phyloP scores from a whole-genome alignment of 441 rosid genomes.

The Viola pubescens region DNA sequence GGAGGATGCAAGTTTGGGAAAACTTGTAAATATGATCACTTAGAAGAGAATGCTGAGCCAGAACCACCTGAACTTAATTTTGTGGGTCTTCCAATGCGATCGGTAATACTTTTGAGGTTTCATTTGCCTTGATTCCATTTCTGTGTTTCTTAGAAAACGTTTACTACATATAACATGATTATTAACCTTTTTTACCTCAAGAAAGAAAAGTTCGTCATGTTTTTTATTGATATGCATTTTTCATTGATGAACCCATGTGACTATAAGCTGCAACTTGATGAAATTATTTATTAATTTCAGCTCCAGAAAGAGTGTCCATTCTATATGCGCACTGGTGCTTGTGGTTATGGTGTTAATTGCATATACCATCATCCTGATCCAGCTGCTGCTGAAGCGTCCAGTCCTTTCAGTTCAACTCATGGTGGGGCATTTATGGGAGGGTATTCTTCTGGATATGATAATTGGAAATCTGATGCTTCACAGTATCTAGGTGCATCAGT shows the following conservation, averaged over 20 bases:
- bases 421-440: conserved; percentile 21
- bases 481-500: conserved; percentile 3
- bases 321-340: conserved; percentile 71
- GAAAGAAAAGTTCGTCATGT: no score
- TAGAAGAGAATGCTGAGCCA: conserved; percentile 26
- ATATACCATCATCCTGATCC: conserved; percentile 72
- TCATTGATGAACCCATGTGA: no score
- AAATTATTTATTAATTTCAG: conserved; percentile 23
- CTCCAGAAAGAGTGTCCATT: conserved; percentile 60
- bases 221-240: no score
- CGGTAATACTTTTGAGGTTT: conserved; percentile 19
- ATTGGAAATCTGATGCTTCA: conserved; percentile 8
- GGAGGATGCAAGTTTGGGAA: conserved; percentile 36
- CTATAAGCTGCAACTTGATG: not conserved
- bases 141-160: no score
- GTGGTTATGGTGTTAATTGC: conserved; percentile 60
- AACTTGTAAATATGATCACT: conserved; percentile 26
- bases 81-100: conserved; percentile 62
- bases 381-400: conserved; percentile 26
- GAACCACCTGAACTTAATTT: conserved; percentile 48
- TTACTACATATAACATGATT: no score
- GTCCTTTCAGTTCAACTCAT: conserved; percentile 33
- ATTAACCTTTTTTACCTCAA: no score
- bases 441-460: conserved; percentile 14
- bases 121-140: not conserved